Percentiles rank a stretch among this genome's conserved stretches.
These are phyloP conservation scores for Metschnikowia colocasiae DNA, from an alignment of 805 yeast species.

Conservation along the genomic window DNA sequence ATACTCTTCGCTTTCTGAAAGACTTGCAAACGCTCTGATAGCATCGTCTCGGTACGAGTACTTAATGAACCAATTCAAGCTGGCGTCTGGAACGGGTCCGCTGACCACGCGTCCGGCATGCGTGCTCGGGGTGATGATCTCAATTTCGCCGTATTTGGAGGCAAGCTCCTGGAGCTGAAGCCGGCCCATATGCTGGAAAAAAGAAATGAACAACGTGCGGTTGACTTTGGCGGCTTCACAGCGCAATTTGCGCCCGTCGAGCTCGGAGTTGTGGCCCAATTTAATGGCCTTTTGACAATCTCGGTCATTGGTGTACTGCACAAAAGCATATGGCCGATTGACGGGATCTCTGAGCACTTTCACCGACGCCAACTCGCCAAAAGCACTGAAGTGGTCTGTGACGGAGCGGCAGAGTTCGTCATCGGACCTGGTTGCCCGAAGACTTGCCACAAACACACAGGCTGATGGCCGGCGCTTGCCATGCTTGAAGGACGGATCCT, in stretches of 20 bases:
- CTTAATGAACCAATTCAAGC: slow-evolving; percentile 64
- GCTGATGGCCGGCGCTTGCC: slow-evolving; percentile 55
- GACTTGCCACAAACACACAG: slow-evolving; percentile 84
- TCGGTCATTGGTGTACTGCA: slow-evolving; percentile 68
- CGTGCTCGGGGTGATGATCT: slow-evolving; percentile 50
- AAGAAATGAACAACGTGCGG: slow-evolving; percentile 67
- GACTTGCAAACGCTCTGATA: slow-evolving; percentile 72
- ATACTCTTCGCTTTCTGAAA: slow-evolving; percentile 53
- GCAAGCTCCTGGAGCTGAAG: slow-evolving; percentile 38
- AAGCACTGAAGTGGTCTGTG: slow-evolving; percentile 59
- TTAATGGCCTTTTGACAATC: slow-evolving; percentile 68
- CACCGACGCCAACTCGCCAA: slow-evolving; percentile 69
- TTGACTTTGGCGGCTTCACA: slow-evolving; percentile 92
- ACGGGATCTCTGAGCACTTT: slow-evolving; percentile 80
- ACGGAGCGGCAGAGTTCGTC: slow-evolving; percentile 71
- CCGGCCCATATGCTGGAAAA: slow-evolving; percentile 23
- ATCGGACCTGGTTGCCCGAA: slow-evolving; percentile 62
- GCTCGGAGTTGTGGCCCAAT: slow-evolving; percentile 61
- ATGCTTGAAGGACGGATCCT: not conserved
- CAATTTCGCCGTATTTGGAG: slow-evolving; percentile 68
- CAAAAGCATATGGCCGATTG: slow-evolving; percentile 88
- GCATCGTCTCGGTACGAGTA: slow-evolving; percentile 86
- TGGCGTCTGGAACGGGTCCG: slow-evolving; percentile 13
- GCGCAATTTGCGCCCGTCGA: slow-evolving; percentile 74
- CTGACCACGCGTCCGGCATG: slow-evolving; percentile 26